Evolutionary conservation across 768 basidiomycete species (phyloP).

Genomic region (Suillus americanus): DNA sequence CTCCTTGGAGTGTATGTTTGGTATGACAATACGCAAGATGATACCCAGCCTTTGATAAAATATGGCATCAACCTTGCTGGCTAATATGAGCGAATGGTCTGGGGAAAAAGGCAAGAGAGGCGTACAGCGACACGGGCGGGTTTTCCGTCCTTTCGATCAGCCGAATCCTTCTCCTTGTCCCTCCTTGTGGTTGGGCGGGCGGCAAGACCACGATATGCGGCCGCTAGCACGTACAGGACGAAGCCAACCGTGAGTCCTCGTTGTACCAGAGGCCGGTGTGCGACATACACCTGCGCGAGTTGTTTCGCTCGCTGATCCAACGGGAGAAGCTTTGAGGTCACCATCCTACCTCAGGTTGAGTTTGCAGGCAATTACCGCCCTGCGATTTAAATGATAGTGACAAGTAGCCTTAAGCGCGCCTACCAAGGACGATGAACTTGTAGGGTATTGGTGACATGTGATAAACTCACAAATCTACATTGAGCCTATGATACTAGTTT

Average conservation of each 20-base stretch:
- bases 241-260: conserved; percentile 67
- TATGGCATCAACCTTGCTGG: conserved; percentile 75
- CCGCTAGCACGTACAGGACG: conserved; percentile 65
- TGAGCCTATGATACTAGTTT: neutral
- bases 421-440: neutral
- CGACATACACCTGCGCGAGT: conserved; percentile 53
- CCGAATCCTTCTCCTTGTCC: conserved; percentile 20
- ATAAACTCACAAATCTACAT: neutral
- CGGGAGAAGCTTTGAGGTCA: conserved; percentile 27
- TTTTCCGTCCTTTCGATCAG: conserved; percentile 36
- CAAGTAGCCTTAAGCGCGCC: neutral
- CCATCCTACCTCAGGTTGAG: conserved; percentile 22
- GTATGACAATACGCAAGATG: conserved; percentile 87
- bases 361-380: neutral
- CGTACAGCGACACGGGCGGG: conserved; percentile 68
- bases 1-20: conserved; percentile 81
- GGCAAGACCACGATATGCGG: conserved; percentile 60
- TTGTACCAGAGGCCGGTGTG: conserved; percentile 72
- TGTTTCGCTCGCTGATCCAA: conserved; percentile 40
- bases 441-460: neutral
- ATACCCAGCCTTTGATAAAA: conserved; percentile 81
- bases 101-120: conserved; percentile 8
- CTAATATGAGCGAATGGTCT: neutral
- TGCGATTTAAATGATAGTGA: neutral
- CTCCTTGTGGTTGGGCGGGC: conserved; percentile 36